Conservation (phyloP, 495 filamentous ascomycete species). For the Aspergillus sparsus region DNA sequence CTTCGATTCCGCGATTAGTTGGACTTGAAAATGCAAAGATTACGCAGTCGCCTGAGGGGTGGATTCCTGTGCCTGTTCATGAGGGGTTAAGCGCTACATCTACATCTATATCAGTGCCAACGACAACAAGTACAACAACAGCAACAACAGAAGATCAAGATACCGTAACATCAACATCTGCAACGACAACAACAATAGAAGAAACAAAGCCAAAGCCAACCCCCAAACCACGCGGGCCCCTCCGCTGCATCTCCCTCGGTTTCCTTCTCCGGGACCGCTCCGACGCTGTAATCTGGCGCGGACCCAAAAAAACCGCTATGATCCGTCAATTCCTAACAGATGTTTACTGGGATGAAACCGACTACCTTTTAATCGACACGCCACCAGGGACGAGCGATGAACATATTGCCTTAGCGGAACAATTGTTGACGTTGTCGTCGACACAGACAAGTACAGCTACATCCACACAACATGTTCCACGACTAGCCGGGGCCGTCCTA, state of each 20-base stretch:
- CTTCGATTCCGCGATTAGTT: conserved; percentile 92
- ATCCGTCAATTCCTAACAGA: conserved; percentile 92
- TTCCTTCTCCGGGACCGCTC: conserved; percentile 81
- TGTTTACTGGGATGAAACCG: conserved; percentile 84
- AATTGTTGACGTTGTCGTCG: conserved; percentile 60
- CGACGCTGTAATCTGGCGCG: conserved; percentile 94
- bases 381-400: conserved; percentile 96
- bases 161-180: neutral
- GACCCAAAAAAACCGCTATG: conserved; percentile 99
- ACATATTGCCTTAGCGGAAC: conserved; percentile 92
- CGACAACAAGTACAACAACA: neutral
- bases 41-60: conserved; percentile 82
- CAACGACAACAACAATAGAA: conserved; percentile 12
- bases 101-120: neutral
- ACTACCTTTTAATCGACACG: conserved; percentile 93
- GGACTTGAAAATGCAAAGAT: conserved; percentile 87
- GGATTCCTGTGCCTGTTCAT: conserved; percentile 85
- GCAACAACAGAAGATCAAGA: too few relatives aligned
- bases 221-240: conserved; percentile 50
- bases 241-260: conserved; percentile 89
- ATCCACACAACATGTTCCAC: conserved; percentile 32
- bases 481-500: conserved; percentile 77
- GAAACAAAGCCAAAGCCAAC: neutral
- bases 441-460: conserved; percentile 27
- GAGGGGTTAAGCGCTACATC: conserved; percentile 8